Percentiles rank a stretch among this genome's conserved stretches.
Conservation (phyloP, 2,329 filamentous ascomycete genomes). For the Coniella lustricola region DNA sequence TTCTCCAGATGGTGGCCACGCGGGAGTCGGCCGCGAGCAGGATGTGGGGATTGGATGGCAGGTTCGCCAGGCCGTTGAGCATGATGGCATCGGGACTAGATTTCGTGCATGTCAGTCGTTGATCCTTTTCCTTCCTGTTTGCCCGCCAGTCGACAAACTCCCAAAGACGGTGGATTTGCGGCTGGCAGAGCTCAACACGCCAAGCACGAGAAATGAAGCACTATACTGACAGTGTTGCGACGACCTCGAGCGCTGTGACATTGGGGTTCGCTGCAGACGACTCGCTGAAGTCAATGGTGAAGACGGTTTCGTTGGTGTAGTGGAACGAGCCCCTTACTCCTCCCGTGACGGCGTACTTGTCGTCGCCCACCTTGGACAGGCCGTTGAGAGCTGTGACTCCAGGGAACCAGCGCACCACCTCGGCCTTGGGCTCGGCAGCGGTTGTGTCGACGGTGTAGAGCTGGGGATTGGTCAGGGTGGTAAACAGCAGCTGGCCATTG, state of each 20-base stretch:
- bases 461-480: constrained; percentile 5
- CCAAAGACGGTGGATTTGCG: too few relatives aligned
- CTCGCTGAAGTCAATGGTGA: constrained; percentile 14
- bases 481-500: constrained; percentile 8
- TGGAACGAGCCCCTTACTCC: constrained; percentile 12
- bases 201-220: neutral
- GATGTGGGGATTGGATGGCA: constrained; percentile 8
- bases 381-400: constrained; percentile 8
- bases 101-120: neutral
- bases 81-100: constrained; percentile 11
- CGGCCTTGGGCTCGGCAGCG: constrained; percentile 2
- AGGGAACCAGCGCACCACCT: constrained; percentile 3
- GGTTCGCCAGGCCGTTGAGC: constrained; percentile 14
- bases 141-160: too few relatives aligned
- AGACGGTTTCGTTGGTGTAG: constrained; percentile 16
- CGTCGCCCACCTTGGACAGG: constrained; percentile 1
- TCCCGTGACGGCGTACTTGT: constrained; percentile 9
- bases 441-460: constrained; percentile 9
- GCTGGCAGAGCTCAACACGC: too few relatives aligned
- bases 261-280: constrained; percentile 2
- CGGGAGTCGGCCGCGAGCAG: constrained; percentile 12
- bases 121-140: too few relatives aligned
- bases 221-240: constrained; percentile 4
- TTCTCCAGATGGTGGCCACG: constrained; percentile 9
- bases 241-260: constrained; percentile 6